Base-by-base conservation (phyloP, 208 protist species). In the Trypanosomatidae sp. region DNA sequence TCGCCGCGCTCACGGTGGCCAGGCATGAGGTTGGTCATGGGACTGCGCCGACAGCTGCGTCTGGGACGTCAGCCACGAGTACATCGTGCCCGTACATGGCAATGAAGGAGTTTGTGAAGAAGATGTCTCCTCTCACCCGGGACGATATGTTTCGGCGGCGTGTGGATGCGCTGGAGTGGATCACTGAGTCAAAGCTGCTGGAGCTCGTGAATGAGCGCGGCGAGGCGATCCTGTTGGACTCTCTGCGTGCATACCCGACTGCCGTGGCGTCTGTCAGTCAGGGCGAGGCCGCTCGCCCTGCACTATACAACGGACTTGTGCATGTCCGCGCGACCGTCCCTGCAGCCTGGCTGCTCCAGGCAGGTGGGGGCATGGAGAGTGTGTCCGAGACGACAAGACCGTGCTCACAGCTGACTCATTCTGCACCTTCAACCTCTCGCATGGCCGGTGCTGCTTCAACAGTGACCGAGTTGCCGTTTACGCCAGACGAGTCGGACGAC, bases 31-130 rank as follows among this genome's bases (percentile, higher is more conserved):
- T 71, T 22, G 30, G 10, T 8, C 8, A 75, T 22, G 15, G 67
- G 55, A 15, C 67, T 22, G 28, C 13, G 74, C 19, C 44, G 22
- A 53, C 65, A 58, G 52, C 19, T 41, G n/a, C 17, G 68, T 53
- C 49, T 39, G 30, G 33, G n/a, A 58, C 13, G 49, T 25, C 25
- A 43, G 30, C 47, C 41, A 64, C 39, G 22, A 50, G 62, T 28
- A 28, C 19, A n/a, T 43, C 19, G 49, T 8, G 4, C 10, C n/a
- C 4, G 53, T 74, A 50, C 66, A 81, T 91, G 68, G 68, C 78
- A 19, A 60, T 94, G 50, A 81, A 81, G n/a, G 65, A 46, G 10
- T 94, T 94, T 87, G 71, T 91, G 28, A 67, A 82, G n/a, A 36
- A 73, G 25, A 67, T 90, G 33, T 84, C 89, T 22, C 56, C 75